Base-by-base conservation (phyloP, 192 early-diverging fungal genomes). In the Coemansia sp. region DNA sequence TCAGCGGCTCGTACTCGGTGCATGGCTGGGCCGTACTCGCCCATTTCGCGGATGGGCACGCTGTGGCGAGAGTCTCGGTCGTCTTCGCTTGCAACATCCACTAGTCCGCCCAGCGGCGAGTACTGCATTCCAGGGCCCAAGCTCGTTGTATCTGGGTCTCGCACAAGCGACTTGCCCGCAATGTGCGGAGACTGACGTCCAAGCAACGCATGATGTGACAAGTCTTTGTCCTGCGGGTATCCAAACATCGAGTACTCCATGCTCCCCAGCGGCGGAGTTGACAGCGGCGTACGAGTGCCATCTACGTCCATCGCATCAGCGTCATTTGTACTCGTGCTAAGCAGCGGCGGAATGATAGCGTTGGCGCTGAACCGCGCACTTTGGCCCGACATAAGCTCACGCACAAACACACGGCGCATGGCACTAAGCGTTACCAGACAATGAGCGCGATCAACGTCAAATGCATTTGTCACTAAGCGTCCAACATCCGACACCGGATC, bases 1-100 rank as follows among this genome's bases (percentile, higher is more conserved):
- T 82, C 84, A 11, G 84, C 77, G 29, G 76, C 70, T 23, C 79
- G 82, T 35, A 75, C 59, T 9, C 78, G 71, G n/a, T 74, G 64
- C 84, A 88, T 88, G 13, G 77, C 76, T 11, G 82, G 71, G 3
- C 78, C 74, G 60, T 90, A 90, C 47, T 88, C 84, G 32, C 88
- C 86, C 89, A 91, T 91, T 54, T 85, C 81, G 19, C 85, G 84
- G 10, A 91, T 91, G 0, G 91, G 86, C 52, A 89, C 66, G 1
- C 85, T 84, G 65, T 89, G 88, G 5, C 75, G 74, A 47, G 79
- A 74, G 49, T 89, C 89, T 22, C 82, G 76, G 55, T 85, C 85
- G 52, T 78, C 72, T 22, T 82, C 62, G 49, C 72, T 81, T 29
- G 78, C 73, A 52, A 82, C 71, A 45, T 82, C 74, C 6, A 73